Percentiles rank a stretch among this genome's conserved stretches.
Evolutionary conservation across 345 rosid genomes (phyloP).

Genomic region (Odontarrhena argentea): DNA sequence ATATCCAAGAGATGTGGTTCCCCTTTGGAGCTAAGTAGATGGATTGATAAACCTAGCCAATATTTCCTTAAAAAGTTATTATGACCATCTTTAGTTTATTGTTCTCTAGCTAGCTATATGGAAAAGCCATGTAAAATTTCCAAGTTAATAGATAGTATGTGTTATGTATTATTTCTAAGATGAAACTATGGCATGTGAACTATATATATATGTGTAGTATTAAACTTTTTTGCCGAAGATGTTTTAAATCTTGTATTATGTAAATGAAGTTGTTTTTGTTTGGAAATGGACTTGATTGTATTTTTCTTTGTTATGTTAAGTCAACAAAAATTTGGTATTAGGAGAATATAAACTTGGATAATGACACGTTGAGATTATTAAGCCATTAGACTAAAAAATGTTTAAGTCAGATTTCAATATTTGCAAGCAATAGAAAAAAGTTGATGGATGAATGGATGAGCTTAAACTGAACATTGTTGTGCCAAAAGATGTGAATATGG

Average conservation of each 20-base stretch:
- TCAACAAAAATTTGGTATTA: too few relatives aligned
- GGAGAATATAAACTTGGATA: too few relatives aligned
- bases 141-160: slow-evolving; percentile 19
- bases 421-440: neutral
- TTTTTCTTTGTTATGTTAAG: too few relatives aligned
- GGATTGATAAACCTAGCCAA: neutral
- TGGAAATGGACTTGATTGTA: too few relatives aligned
- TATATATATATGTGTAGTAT: slow-evolving; percentile 6
- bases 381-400: too few relatives aligned
- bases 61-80: neutral
- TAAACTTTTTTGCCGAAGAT: slow-evolving; percentile 13
- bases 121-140: slow-evolving; percentile 26
- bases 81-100: slow-evolving; percentile 16
- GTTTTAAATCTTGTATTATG: neutral
- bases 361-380: too few relatives aligned
- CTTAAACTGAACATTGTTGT: neutral
- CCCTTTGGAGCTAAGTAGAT: slow-evolving; percentile 47
- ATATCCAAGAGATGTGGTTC: slow-evolving; percentile 61
- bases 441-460: slow-evolving; percentile 18
- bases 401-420: too few relatives aligned
- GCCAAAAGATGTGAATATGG: neutral
- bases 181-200: slow-evolving; percentile 16
- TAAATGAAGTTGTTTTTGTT: slow-evolving; percentile 7
- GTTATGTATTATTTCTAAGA: slow-evolving; percentile 13
- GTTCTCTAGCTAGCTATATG: slow-evolving; percentile 29